Evolutionary conservation across 176 grass and related monocot species (phyloP).

Genomic region (Cenchrus americanus): DNA sequence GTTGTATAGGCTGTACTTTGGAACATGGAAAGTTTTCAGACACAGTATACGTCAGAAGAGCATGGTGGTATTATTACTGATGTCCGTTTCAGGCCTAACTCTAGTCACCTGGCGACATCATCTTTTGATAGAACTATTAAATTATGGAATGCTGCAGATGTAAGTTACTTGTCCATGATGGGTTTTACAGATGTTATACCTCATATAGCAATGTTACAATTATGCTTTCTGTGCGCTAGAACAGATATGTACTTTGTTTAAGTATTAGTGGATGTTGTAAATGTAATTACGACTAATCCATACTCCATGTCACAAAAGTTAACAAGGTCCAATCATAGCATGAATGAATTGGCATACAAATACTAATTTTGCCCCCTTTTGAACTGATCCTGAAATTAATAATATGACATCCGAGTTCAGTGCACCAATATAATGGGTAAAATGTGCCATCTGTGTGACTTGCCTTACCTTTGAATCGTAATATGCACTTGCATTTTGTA

Average conservation of each 20-base stretch:
- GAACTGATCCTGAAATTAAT: not conserved
- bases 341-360: too few species aligned
- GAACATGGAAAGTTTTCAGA: conserved; percentile 97
- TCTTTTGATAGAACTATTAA: conserved; percentile 91
- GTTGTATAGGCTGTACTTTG: conserved; percentile 86
- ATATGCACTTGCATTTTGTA: conserved; percentile 18
- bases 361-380: not conserved
- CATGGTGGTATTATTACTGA: conserved; percentile 76
- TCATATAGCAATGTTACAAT: not conserved
- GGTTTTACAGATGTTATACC: not conserved
- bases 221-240: not conserved
- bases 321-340: not conserved
- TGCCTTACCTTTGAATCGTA: conserved; percentile 6
- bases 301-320: not conserved
- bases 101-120: conserved; percentile 86
- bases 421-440: conserved; percentile 12
- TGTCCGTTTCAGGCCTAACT: conserved; percentile 91
- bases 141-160: conserved; percentile 89
- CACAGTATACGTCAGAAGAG: conserved; percentile 78
- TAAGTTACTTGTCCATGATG: conserved; percentile 47
- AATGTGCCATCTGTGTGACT: not conserved
- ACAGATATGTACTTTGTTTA: not conserved
- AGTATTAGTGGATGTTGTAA: not conserved
- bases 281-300: conserved; percentile 20
- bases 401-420: conserved; percentile 11